Evolutionary conservation across 2,329 filamentous ascomycete genomes (phyloP), one percentile per base, ranked within the genome.

Genomic region (Trematosphaeria pertusa): DNA sequence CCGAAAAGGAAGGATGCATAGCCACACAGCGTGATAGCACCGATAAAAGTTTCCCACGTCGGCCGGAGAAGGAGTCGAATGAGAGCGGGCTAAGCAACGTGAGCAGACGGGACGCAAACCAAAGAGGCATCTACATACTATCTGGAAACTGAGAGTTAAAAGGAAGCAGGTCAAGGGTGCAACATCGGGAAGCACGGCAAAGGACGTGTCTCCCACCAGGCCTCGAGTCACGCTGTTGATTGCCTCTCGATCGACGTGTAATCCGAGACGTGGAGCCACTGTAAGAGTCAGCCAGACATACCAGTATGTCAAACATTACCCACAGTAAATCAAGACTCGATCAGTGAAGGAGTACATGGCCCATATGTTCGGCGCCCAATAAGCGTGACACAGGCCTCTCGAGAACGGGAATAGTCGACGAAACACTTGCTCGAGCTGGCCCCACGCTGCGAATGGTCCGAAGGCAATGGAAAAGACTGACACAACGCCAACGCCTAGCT

Each of bases 311-410:
- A 4, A 44, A 7, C 15, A 15, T 10, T 20, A 73, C 85, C 69
- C 76, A 95, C 91, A 73, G 61, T 86, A 83, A 49, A 99, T 96
- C 57, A 99, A 70, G 6, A 91, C 74, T 42, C 94, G 82, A 65
- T 99, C 94, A 2, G 82, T 76, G 69, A 97, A 96, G 0, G 94
- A 97, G 73, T 99, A 99, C 68, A 97, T 82, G 0, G 94, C 93
- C 94, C 94, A 99, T 1, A 96, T 78, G 59, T 99, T 99, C 0
- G 94, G 92, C 10, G 94, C 94, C 94, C 94, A 99, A 71, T 99
- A 99, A 1, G 94, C 94, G 75, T 99, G 94, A 69, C 93, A 97
- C 4, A 99, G 78, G 0, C 94, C 94, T 49, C 94, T 82, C 1
- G 91, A 91, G 71, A 99, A 99, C 0, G 94, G 94, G 62, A 99